Evolutionary conservation across 1,284 basidiomycete species (phyloP).

Genomic region (Ganoderma sinense): DNA sequence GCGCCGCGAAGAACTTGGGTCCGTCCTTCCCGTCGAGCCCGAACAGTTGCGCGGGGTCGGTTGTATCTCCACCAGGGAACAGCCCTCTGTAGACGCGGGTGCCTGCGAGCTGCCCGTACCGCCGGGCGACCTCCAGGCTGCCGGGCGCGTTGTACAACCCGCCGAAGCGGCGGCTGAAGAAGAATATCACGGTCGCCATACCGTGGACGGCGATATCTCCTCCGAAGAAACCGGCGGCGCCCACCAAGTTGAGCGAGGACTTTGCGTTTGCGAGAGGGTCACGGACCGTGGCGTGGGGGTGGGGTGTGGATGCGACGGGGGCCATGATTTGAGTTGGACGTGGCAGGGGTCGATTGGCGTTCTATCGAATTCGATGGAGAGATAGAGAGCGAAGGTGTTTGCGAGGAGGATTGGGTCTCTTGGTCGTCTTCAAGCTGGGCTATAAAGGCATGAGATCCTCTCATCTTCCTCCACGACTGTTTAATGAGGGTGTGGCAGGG

Average conservation of each 20-base stretch:
- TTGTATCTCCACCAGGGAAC: not conserved
- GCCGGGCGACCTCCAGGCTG: not conserved
- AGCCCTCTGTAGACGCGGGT: not conserved
- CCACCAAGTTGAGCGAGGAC: not conserved
- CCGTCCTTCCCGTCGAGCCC: not conserved
- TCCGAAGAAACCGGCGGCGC: not conserved
- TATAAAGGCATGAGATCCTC: not conserved
- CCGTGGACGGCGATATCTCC: not conserved
- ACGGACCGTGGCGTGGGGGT: not conserved
- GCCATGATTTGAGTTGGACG: not conserved
- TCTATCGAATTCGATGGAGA: not conserved
- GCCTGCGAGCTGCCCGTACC: not conserved
- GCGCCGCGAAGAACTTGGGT: not conserved
- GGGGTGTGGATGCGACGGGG: not conserved
- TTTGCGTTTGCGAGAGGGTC: not conserved
- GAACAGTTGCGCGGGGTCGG: not conserved
- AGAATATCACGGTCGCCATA: constrained; percentile 1
- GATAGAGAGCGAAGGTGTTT: not conserved
- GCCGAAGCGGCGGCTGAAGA: not conserved
- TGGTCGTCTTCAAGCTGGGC: not conserved
- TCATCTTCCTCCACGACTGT: not conserved
- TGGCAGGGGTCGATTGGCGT: not conserved
- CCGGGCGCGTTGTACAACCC: not conserved
- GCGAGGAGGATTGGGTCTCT: not conserved
- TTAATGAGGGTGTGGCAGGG: not conserved